phyloP scores from a whole-genome alignment of 2,329 filamentous ascomycete genomes.

The Penicillium griseofulvum region DNA sequence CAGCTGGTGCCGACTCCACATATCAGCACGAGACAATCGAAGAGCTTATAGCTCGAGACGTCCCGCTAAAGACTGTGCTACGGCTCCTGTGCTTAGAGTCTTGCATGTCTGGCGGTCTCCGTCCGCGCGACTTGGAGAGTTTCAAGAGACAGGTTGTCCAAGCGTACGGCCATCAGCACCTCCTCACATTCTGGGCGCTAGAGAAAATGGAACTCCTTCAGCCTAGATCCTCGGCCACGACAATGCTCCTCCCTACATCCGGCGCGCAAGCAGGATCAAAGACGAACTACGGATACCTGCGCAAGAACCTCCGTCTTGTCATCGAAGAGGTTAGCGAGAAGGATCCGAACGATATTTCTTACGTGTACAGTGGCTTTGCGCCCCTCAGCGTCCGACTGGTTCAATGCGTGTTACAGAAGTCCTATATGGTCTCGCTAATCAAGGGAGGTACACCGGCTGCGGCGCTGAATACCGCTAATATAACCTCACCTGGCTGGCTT shows the following conservation, averaged over 20 bases:
- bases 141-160: slow-evolving; percentile 87
- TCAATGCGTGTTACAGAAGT: slow-evolving; percentile 89
- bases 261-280: slow-evolving; percentile 64
- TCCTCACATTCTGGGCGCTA: slow-evolving; percentile 81
- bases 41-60: slow-evolving; percentile 87
- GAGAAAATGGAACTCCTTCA: slow-evolving; percentile 87
- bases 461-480: slow-evolving; percentile 50
- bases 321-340: slow-evolving; percentile 96
- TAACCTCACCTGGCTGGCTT: slow-evolving; percentile 76
- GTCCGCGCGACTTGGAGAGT: slow-evolving; percentile 80
- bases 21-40: slow-evolving; percentile 88
- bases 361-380: slow-evolving; percentile 96
- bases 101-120: slow-evolving; percentile 82
- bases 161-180: slow-evolving; percentile 91
- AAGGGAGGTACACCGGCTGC: slow-evolving; percentile 59
- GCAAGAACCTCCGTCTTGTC: slow-evolving; percentile 82
- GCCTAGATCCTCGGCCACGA: slow-evolving; percentile 70
- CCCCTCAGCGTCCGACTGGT: slow-evolving; percentile 87
- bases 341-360: slow-evolving; percentile 91
- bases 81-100: slow-evolving; percentile 88
- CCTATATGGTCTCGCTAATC: slow-evolving; percentile 70
- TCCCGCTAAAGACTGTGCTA: slow-evolving; percentile 76
- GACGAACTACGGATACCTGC: slow-evolving; percentile 86
- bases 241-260: slow-evolving; percentile 76
- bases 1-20: slow-evolving; percentile 82